Evolutionary conservation across 768 basidiomycete species (phyloP), one percentile per base, ranked within the genome.

Genomic region (Phanerodontia chrysosporium): DNA sequence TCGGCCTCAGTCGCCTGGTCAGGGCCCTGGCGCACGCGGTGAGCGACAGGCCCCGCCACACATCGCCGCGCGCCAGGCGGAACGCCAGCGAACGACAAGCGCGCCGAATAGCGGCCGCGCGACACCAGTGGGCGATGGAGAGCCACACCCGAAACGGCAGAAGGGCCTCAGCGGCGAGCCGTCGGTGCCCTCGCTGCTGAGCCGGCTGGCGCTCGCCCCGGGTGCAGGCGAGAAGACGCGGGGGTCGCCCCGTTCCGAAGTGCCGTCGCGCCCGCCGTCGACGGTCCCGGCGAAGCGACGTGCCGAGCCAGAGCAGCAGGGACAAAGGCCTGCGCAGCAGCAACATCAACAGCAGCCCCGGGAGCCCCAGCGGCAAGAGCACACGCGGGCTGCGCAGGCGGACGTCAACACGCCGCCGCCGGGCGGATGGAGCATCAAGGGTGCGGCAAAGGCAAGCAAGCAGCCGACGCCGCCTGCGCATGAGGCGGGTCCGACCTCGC

Each of bases 371-470:
- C 51, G 51, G 30, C 27, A 14, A 25, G 48, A 59, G 48, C 29
- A 66, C 68, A 44, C 61, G 66, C 44, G 70, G 72, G 48, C 10
- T 9, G 39, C 39, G 39, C 39, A 42, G 39, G 66, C 66, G 55
- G 71, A 75, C 65, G 22, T 21, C 1, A 70, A 67, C 58, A 65
- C 64, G 62, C 28, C 39, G 14, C 75, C 76, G 12, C 66, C 68
- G 44, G 74, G 72, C n/a, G 82, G 80, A 42, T 78, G 70, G 61
- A 82, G 79, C 62, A 84, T 84, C 62, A 82, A 78, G 64, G 83
- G 83, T 52, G 83, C 83, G 25, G 83, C 82, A 46, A 75, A 51
- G 45, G 63, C 58, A 3, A 58, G 55, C 2, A 54, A 30, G 18
- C 60, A 56, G 3, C 21, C 44, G 18, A 28, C 35, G n/a, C 42